Evolutionary conservation across 257 asterid genomes (phyloP).

Genomic region (Oldenlandia corymbosa): DNA sequence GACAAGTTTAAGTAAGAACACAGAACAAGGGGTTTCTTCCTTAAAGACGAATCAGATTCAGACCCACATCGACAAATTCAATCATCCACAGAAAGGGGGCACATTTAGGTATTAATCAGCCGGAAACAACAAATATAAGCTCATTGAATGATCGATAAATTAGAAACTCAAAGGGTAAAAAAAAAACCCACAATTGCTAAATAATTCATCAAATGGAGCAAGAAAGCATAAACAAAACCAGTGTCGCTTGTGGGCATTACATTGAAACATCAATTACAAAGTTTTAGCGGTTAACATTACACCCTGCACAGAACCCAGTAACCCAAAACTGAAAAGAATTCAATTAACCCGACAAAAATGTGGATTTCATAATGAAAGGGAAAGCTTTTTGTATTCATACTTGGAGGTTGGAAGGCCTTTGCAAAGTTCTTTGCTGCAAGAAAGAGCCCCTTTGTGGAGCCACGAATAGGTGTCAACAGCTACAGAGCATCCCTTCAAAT

Average conservation of each 20-base stretch:
- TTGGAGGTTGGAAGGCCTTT: slow-evolving; percentile 82
- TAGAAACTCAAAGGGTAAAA: not conserved
- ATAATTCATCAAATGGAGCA: not conserved
- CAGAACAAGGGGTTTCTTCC: not conserved
- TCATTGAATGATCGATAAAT: not conserved
- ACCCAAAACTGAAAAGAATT: not conserved
- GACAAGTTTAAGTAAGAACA: too few species aligned
- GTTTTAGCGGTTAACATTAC: not conserved
- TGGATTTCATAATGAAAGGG: not conserved
- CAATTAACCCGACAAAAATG: not conserved
- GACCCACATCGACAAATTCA: not conserved
- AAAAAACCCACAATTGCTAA: not conserved
- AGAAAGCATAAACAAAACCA: not conserved
- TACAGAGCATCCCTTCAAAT: slow-evolving; percentile 65
- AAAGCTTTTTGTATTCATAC: slow-evolving; percentile 28
- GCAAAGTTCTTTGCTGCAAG: slow-evolving; percentile 94
- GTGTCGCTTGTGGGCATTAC: not conserved
- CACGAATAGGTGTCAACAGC: slow-evolving; percentile 95
- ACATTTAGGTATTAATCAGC: slow-evolving; percentile 2
- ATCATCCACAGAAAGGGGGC: not conserved
- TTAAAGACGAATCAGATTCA: not conserved
- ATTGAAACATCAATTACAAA: not conserved
- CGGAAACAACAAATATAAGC: not conserved
- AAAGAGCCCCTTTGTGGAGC: slow-evolving; percentile 98
- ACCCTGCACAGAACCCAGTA: not conserved